A percentile compares a stretch with the other conserved stretches of the same genome.
phyloP scores from a whole-genome alignment of 352 stramenopile genomes.

The Pythium monospermum region DNA sequence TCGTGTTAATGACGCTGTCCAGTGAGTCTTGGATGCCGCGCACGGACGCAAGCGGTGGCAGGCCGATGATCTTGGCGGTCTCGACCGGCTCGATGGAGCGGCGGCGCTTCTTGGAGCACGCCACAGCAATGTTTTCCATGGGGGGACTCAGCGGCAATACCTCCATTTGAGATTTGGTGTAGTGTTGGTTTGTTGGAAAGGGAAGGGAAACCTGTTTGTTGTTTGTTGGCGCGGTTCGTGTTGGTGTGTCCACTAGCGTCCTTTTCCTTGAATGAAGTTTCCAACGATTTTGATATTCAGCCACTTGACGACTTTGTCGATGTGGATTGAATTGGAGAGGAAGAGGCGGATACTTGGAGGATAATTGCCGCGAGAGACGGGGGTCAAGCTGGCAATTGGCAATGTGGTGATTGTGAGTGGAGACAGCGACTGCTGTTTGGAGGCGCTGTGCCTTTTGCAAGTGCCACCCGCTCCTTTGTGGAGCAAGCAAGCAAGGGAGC shows the following conservation, averaged over 20 bases:
- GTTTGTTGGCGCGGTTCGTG: slow-evolving; percentile 5
- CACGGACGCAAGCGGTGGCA: slow-evolving; percentile 36
- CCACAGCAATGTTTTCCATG: slow-evolving; percentile 20
- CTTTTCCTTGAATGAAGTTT: slow-evolving; percentile 12
- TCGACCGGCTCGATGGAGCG: slow-evolving; percentile 61
- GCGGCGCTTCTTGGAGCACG: slow-evolving; percentile 51
- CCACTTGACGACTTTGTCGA: not conserved
- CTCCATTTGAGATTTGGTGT: slow-evolving; percentile 26
- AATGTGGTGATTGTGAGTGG: too few relatives aligned
- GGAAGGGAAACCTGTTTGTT: too few relatives aligned
- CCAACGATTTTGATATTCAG: slow-evolving; percentile 4
- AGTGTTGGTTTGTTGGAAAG: not conserved
- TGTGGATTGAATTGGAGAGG: not conserved
- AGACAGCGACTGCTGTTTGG: slow-evolving; percentile 3
- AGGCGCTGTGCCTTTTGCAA: slow-evolving; percentile 2
- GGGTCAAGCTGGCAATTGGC: too few relatives aligned
- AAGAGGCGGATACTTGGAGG: not conserved
- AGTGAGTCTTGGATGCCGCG: slow-evolving; percentile 15
- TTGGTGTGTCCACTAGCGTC: not conserved
- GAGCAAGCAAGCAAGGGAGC: slow-evolving; percentile 1
- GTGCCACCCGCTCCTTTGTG: not conserved
- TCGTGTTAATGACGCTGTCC: slow-evolving; percentile 18
- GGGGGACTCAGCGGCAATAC: slow-evolving; percentile 25
- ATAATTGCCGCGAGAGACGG: too few relatives aligned
- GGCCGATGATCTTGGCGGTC: slow-evolving; percentile 45